These are phyloP conservation scores for Globisporangium carolinianum DNA, from an alignment of 352 stramenopile species.

Conservation along the genomic window DNA sequence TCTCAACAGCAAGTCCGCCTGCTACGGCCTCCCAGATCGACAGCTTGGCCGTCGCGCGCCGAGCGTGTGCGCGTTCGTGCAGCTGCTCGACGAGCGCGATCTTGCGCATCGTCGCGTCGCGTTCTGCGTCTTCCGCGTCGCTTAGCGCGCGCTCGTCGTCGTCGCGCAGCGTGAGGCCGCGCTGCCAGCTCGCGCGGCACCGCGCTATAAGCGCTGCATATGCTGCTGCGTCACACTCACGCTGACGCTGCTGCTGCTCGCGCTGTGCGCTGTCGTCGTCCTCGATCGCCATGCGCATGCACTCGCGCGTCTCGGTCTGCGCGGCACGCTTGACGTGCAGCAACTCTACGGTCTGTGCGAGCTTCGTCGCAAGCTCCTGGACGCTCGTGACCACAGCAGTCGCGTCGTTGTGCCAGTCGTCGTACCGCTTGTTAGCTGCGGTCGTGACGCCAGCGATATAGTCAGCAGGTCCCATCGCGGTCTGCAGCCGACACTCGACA, in stretches of 20 bases:
- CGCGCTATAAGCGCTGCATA: slow-evolving; percentile 21
- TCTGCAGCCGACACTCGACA: slow-evolving; percentile 26
- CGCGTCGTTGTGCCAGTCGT: slow-evolving; percentile 40
- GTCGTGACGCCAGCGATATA: slow-evolving; percentile 32
- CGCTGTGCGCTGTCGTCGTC: slow-evolving; percentile 24
- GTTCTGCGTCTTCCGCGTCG: slow-evolving; percentile 7
- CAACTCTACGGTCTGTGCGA: slow-evolving; percentile 29
- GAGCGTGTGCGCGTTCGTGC: slow-evolving; percentile 15
- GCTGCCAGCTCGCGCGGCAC: slow-evolving; percentile 35
- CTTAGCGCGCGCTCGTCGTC: slow-evolving; percentile 16
- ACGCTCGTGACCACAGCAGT: slow-evolving; percentile 22
- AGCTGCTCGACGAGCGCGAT: slow-evolving; percentile 14
- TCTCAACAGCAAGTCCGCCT: slow-evolving; percentile 38
- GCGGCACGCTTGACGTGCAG: slow-evolving; percentile 23
- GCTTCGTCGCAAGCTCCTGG: slow-evolving; percentile 19
- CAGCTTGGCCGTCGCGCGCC: slow-evolving; percentile 28
- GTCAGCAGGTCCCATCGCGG: slow-evolving; percentile 37
- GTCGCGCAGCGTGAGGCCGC: slow-evolving; percentile 26
- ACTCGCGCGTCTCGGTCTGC: slow-evolving; percentile 27
- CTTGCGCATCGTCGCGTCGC: slow-evolving; percentile 7
- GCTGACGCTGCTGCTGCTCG: slow-evolving; percentile 11
- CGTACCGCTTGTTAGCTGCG: slow-evolving; percentile 30
- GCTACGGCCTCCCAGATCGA: slow-evolving; percentile 66
- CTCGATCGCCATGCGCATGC: slow-evolving; percentile 27
- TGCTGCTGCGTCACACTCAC: slow-evolving; percentile 14